A percentile compares a stretch with the other conserved stretches of the same genome.
Evolutionary conservation across 805 yeast species (phyloP).

Genomic region (Nakazawaea ishiwadae): DNA sequence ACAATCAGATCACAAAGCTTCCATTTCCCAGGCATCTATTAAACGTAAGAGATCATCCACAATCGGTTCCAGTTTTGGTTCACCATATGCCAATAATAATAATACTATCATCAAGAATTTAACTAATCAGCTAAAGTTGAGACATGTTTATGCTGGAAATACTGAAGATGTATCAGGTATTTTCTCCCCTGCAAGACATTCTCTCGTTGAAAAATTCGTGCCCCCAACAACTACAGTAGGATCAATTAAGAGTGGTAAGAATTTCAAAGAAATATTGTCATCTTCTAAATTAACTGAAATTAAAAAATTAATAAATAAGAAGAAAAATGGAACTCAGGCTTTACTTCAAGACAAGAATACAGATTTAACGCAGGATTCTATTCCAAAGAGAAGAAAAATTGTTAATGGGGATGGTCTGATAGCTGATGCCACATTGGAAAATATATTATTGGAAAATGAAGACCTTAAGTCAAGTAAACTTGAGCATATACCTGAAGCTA

Average conservation of each 20-base stretch:
- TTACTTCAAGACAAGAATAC: neutral
- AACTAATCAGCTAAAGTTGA: conserved; percentile 19
- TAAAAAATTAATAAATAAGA: conserved; percentile 11
- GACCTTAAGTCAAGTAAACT: no score
- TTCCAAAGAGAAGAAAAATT: conserved; percentile 7
- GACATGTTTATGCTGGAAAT: conserved; percentile 14
- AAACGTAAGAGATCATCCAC: conserved; percentile 28
- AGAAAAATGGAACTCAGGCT: neutral
- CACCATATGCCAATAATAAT: conserved; percentile 7
- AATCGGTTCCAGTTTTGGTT: conserved; percentile 5
- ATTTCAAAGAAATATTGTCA: conserved; percentile 6
- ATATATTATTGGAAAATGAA: neutral
- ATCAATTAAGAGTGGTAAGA: conserved; percentile 11
- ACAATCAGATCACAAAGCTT: neutral
- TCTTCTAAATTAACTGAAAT: conserved; percentile 11
- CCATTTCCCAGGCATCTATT: conserved; percentile 7
- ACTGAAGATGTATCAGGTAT: conserved; percentile 26
- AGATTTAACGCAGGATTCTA: neutral
- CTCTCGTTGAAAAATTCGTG: conserved; percentile 11
- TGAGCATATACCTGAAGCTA: no score
- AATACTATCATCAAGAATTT: conserved; percentile 14
- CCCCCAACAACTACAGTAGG: conserved; percentile 11
- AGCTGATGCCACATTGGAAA: neutral
- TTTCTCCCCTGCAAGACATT: conserved; percentile 20
- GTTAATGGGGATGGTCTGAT: conserved; percentile 5